These are phyloP conservation scores for Lentinula sp. DNA, from an alignment of 768 basidiomycete species.

Conservation along the genomic window DNA sequence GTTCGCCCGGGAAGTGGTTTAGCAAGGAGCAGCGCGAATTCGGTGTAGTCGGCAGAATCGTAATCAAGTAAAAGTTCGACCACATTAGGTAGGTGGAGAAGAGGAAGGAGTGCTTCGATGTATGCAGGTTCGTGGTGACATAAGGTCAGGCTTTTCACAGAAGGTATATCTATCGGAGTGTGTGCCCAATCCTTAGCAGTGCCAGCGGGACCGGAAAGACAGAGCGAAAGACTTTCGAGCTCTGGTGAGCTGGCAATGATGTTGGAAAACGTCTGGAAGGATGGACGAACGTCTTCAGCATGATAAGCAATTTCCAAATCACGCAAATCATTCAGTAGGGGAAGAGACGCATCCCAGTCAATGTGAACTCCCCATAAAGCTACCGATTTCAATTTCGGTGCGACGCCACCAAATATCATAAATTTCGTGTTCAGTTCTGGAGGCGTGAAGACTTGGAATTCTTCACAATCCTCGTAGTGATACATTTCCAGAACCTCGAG, in stretches of 20 bases:
- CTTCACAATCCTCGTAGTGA: conserved; percentile 46
- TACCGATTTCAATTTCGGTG: conserved; percentile 43
- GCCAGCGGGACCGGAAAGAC: conserved; percentile 50
- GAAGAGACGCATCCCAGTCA: conserved; percentile 48
- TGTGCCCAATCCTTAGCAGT: conserved; percentile 28
- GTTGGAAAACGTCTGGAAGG: conserved; percentile 42
- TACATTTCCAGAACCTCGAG: conserved; percentile 42
- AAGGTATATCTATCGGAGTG: conserved; percentile 29
- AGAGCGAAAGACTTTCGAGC: conserved; percentile 46
- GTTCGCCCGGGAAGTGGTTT: conserved; percentile 28
- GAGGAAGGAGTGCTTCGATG: conserved; percentile 29
- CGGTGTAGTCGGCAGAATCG: conserved; percentile 46
- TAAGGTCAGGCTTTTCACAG: conserved; percentile 30
- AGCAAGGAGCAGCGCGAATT: conserved; percentile 39
- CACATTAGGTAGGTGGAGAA: conserved; percentile 33
- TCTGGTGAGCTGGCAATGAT: conserved; percentile 50
- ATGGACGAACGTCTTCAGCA: conserved; percentile 55
- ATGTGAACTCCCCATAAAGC: conserved; percentile 68
- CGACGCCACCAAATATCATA: conserved; percentile 46
- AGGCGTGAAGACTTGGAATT: conserved; percentile 32
- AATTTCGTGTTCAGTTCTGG: conserved; percentile 32
- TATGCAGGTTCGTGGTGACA: conserved; percentile 34
- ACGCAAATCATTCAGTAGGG: conserved; percentile 37
- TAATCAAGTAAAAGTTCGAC: conserved; percentile 48
- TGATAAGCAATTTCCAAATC: conserved; percentile 61